Evolutionary conservation across 140 eudicot species (phyloP), one percentile per base, ranked within the genome.

Genomic region (Anethum foeniculum): DNA sequence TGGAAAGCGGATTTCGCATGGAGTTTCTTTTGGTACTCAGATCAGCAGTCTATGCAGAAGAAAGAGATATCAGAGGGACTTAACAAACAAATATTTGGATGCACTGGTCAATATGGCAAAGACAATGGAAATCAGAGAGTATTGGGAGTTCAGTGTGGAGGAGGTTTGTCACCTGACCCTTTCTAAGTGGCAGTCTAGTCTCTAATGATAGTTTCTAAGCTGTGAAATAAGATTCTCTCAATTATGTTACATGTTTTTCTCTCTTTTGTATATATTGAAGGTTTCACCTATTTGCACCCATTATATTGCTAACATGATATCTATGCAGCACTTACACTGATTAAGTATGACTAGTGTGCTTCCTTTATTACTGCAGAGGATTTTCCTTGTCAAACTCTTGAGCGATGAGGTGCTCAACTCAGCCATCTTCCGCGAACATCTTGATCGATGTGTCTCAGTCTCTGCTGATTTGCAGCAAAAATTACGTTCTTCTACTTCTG

Each of bases 401-500:
- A 90, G 94, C 71, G 99, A 96, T 56, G 99, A 93, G 86, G 89
- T 86, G 74, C 85, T 93, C 56, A 91, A 83, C 81, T 87, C 94
- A 10, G 89, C 90, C 65, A 80, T 86, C 58, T 69, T 96, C 60
- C 91, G 88, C 44, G 93, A 87, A 75, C 90, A 96, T 83, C 88
- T 96, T 54, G 91, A 86, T 25, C 90, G 83, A n/a, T 87, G 90
- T 79, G 85, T 84, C 71, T 77, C 87, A 30, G 71, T 76, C 14
- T 81, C 86, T 72, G 58, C 86, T 64, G 96, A 90, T 74, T 76
- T 86, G 87, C 92, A 85, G 85, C 89, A 85, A 62, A 90, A 87
- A 80, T 67, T 88, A 67, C 88, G 89, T 5, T 76, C 81, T 6
- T 85, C 87, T 51, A 67, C 81, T 12, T 81, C 92, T 0, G 91